Conservation (phyloP, 1,284 basidiomycete species). For the Golubevia pallescens region DNA sequence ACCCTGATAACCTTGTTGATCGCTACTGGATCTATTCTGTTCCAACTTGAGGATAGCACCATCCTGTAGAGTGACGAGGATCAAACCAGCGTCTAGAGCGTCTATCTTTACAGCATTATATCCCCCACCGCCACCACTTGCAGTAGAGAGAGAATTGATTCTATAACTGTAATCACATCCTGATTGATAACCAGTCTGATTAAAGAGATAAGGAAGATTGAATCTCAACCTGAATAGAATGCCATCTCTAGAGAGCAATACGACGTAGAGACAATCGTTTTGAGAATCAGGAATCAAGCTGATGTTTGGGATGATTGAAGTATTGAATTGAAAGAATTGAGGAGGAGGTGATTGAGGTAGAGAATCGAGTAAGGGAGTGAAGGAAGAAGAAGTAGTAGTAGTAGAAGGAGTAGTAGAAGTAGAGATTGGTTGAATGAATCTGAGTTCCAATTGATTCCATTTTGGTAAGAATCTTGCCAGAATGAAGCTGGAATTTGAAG, state of each 20-base stretch:
- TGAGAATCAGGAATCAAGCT: no score
- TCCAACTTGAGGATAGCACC: neutral
- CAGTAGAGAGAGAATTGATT: neutral
- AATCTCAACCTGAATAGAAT: neutral
- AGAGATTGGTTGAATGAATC: no score
- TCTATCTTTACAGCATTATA: neutral
- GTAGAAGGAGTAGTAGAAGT: no score
- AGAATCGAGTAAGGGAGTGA: conserved; percentile 43
- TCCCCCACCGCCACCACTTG: neutral
- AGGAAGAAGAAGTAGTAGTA: no score
- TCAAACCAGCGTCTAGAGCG: neutral
- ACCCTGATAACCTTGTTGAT: neutral
- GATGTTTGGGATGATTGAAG: no score
- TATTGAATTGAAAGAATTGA: conserved; percentile 66
- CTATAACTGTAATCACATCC: neutral
- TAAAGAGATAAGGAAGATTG: neutral
- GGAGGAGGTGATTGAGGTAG: conserved; percentile 88
- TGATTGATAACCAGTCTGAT: neutral
- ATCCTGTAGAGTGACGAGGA: neutral
- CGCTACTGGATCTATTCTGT: neutral
- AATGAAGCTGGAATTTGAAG: no score
- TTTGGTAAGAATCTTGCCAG: no score
- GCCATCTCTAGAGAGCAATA: neutral
- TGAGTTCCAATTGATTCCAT: no score
- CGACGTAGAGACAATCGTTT: no score